These are phyloP conservation scores for Debaryomycetaceae sp. DNA, from an alignment of 1,139 yeast genomes.

Conservation along the genomic window DNA sequence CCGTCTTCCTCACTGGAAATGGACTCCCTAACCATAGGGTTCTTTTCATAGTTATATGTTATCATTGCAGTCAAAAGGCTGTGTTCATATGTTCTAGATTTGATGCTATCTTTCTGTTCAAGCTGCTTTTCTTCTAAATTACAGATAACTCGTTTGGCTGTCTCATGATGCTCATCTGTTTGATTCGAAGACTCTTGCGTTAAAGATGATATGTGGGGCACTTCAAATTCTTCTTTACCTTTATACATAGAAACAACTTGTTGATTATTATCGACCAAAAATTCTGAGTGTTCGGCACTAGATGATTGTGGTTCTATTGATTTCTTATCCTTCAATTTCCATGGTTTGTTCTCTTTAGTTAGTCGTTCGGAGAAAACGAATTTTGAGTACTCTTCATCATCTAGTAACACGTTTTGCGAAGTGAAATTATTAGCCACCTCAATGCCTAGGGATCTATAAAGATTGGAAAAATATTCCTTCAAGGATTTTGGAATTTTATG, in stretches of 20 bases:
- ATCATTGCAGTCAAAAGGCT: slow-evolving; percentile 13
- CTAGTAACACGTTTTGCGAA: background rate
- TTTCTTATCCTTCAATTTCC: slow-evolving; percentile 2
- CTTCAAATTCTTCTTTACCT: background rate
- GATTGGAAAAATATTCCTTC: slow-evolving; percentile 1
- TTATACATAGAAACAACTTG: background rate
- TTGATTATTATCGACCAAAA: background rate
- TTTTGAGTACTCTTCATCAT: background rate
- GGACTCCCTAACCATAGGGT: slow-evolving; percentile 4
- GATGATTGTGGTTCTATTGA: background rate
- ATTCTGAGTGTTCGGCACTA: background rate
- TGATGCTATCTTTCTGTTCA: slow-evolving; percentile 15
- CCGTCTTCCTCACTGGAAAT: slow-evolving; percentile 6
- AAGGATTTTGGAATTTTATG: background rate
- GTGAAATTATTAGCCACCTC: slow-evolving; percentile 1
- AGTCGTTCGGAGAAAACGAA: background rate
- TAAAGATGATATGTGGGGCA: slow-evolving; percentile 8
- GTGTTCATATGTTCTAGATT: slow-evolving; percentile 21
- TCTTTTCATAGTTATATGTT: slow-evolving; percentile 6
- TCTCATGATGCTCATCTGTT: slow-evolving; percentile 4
- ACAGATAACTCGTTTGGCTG: slow-evolving; percentile 9
- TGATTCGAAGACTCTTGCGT: background rate
- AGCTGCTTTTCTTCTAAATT: slow-evolving; percentile 5
- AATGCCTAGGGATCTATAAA: slow-evolving; percentile 1
- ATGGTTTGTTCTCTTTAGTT: slow-evolving; percentile 2